Evolutionary conservation across 2,329 filamentous ascomycete species (phyloP).

Genomic region (Exophiala viscosa): DNA sequence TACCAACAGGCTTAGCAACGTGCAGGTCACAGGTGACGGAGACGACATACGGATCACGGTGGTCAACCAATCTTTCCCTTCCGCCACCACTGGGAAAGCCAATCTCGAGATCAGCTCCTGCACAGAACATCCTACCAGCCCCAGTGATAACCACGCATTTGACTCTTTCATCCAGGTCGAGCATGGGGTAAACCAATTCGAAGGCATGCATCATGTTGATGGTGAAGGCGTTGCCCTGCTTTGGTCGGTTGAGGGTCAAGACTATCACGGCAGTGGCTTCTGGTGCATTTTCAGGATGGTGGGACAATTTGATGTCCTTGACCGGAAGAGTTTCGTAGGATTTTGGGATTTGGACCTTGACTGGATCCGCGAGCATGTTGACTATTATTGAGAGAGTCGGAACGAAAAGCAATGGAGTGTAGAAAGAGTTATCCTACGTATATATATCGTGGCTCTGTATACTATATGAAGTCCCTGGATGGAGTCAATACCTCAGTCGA

Average conservation of each 20-base stretch:
- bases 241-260: constrained; percentile 52
- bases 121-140: constrained; percentile 51
- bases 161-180: constrained; percentile 54
- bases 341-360: constrained; percentile 25
- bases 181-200: constrained; percentile 41
- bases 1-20: not conserved
- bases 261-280: constrained; percentile 41
- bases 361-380: constrained; percentile 18
- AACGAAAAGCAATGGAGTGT: not conserved
- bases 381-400: not conserved
- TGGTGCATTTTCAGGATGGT: constrained; percentile 10
- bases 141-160: constrained; percentile 55
- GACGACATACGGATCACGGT: constrained; percentile 50
- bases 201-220: constrained; percentile 49
- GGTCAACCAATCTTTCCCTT: constrained; percentile 43
- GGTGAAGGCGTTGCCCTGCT: constrained; percentile 59
- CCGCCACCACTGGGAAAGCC: constrained; percentile 44
- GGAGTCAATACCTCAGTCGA: no score
- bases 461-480: no score
- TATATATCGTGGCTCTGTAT: no score
- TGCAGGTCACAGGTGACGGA: not conserved
- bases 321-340: constrained; percentile 33
- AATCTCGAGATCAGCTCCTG: constrained; percentile 54
- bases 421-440: no score
- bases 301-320: constrained; percentile 17